Percentiles rank a stretch among this genome's conserved stretches.
phyloP scores from a whole-genome alignment of 805 yeast species.

The Myxozyma neglecta region DNA sequence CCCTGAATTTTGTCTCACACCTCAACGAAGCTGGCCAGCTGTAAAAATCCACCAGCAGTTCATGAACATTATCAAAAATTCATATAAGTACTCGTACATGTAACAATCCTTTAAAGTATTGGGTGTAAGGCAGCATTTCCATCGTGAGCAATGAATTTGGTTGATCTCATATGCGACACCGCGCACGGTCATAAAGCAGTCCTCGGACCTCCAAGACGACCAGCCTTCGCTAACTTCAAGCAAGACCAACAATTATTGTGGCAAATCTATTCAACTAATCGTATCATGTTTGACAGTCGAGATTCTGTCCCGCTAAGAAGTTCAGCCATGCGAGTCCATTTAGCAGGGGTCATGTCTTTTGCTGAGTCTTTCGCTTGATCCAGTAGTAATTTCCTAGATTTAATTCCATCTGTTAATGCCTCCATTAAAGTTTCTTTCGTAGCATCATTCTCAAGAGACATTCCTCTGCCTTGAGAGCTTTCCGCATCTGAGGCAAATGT shows the following conservation, averaged over 20 bases:
- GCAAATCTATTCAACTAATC: neutral
- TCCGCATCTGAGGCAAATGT: neutral
- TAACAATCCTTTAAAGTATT: too few species aligned
- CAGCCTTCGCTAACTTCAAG: neutral
- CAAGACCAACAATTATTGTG: neutral
- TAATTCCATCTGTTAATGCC: neutral
- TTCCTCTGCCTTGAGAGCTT: neutral
- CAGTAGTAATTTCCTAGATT: neutral
- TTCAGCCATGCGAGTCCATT: constrained; percentile 1
- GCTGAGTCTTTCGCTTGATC: neutral
- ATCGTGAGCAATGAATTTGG: neutral
- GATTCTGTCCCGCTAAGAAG: constrained; percentile 5
- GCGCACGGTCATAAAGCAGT: neutral
- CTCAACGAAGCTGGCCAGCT: too few species aligned
- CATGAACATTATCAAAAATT: too few species aligned
- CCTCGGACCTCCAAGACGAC: neutral
- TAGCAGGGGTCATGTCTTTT: neutral
- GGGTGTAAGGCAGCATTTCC: too few species aligned
- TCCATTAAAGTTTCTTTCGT: neutral
- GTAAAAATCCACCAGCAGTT: too few species aligned
- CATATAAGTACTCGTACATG: too few species aligned
- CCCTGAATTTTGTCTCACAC: too few species aligned
- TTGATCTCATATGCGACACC: neutral
- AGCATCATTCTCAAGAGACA: neutral
- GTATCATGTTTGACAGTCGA: constrained; percentile 7